Conservation (phyloP, 345 rosid species). For the Draba incana region DNA sequence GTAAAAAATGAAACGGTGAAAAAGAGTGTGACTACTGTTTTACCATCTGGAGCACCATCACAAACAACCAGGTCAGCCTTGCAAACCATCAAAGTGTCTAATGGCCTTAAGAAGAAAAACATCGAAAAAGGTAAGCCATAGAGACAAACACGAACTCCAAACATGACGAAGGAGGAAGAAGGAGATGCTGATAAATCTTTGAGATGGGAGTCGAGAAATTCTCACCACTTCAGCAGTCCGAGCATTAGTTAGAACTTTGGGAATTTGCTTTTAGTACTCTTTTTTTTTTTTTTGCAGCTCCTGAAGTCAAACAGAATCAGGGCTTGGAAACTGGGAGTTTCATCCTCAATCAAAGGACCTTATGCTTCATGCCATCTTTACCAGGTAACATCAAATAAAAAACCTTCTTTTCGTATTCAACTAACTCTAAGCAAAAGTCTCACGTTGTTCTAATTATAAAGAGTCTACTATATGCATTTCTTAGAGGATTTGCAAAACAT, state of each 20-base stretch:
- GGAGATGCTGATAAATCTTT: no score
- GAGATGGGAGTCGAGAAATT: background rate
- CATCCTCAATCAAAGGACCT: no score
- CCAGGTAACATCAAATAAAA: constrained; percentile 51
- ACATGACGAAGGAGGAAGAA: no score
- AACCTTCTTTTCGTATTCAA: background rate
- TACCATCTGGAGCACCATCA: constrained; percentile 99
- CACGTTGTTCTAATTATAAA: no score
- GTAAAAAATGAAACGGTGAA: background rate
- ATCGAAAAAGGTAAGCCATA: background rate
- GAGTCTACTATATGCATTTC: background rate
- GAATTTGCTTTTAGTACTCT: constrained; percentile 54
- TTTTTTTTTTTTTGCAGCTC: constrained; percentile 51
- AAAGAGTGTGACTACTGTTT: constrained; percentile 25
- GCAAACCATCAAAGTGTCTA: constrained; percentile 92
- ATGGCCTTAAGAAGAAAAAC: constrained; percentile 59
- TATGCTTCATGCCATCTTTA: constrained; percentile 78
- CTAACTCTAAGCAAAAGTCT: background rate
- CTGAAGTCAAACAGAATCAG: no score
- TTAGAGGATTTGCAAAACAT: no score
- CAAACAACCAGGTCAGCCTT: constrained; percentile 98
- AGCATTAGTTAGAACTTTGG: constrained; percentile 94
- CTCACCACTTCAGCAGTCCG: constrained; percentile 91
- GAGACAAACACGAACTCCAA: constrained; percentile 7
- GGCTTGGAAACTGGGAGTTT: no score